These are phyloP conservation scores for Wickerhamomyces pijperi DNA, from an alignment of 805 yeast species.

Conservation along the genomic window DNA sequence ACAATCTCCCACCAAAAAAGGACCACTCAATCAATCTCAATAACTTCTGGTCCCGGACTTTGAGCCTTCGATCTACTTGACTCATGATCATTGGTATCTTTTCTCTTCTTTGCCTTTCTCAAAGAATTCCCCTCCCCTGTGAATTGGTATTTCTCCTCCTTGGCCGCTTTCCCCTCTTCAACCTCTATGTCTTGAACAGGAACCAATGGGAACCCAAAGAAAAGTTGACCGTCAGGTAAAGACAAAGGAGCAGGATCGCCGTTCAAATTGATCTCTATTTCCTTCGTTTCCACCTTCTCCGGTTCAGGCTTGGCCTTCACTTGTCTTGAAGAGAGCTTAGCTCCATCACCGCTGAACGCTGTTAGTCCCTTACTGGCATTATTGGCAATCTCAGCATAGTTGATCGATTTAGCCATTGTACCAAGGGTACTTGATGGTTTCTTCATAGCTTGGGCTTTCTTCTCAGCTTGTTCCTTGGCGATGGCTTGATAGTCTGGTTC, in stretches of 20 bases:
- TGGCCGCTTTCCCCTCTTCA: constrained; percentile 18
- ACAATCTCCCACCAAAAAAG: no score
- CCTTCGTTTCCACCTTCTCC: constrained; percentile 14
- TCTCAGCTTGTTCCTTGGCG: constrained; percentile 20
- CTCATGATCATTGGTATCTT: constrained; percentile 41
- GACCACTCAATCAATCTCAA: constrained; percentile 70
- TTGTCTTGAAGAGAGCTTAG: constrained; percentile 56
- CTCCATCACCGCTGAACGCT: constrained; percentile 51
- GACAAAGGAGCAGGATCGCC: constrained; percentile 63
- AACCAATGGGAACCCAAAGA: constrained; percentile 81
- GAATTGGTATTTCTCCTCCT: constrained; percentile 22
- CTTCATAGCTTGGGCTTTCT: constrained; percentile 12
- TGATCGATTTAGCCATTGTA: constrained; percentile 66
- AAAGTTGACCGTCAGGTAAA: constrained; percentile 77
- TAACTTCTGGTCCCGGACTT: constrained; percentile 77
- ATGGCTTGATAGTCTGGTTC: constrained; percentile 62
- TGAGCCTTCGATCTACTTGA: constrained; percentile 52
- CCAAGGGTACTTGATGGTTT: constrained; percentile 33
- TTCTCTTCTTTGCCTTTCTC: constrained; percentile 61
- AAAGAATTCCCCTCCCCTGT: constrained; percentile 67
- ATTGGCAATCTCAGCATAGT: constrained; percentile 49
- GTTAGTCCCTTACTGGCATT: constrained; percentile 23
- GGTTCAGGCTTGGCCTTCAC: constrained; percentile 11
- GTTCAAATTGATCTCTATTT: constrained; percentile 36
- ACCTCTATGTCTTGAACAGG: constrained; percentile 29